phyloP scores from a whole-genome alignment of 31 red algal genomes.

The Bonnemaisonia californica region DNA sequence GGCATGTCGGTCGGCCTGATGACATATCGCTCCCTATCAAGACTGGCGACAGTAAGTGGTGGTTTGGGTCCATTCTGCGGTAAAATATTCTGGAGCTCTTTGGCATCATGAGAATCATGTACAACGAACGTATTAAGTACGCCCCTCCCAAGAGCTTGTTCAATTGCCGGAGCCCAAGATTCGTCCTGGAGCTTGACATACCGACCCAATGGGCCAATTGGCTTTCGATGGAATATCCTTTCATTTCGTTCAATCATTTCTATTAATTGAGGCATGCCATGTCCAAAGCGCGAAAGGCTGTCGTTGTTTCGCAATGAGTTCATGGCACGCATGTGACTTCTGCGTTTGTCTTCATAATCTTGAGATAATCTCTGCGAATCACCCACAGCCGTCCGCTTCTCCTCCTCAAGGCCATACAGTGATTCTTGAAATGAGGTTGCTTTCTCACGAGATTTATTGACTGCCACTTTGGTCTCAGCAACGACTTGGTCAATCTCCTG shows the following conservation, averaged over 20 bases:
- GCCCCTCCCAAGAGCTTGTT: conserved; percentile 53
- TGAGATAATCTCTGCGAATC: conserved; percentile 17
- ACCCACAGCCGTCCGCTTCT: not conserved
- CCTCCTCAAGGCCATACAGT: conserved; percentile 4
- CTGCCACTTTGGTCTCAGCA: not conserved
- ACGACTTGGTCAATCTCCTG: conserved; percentile 21
- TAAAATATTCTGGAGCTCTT: conserved; percentile 41
- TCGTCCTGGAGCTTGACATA: conserved; percentile 67
- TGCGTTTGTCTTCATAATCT: conserved; percentile 39
- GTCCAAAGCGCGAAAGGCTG: conserved; percentile 57
- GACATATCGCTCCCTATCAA: conserved; percentile 42
- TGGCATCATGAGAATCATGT: conserved; percentile 54
- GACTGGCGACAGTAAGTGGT: conserved; percentile 29
- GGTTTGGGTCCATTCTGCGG: conserved; percentile 35
- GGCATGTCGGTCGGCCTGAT: conserved; percentile 1
- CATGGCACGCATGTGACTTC: conserved; percentile 32
- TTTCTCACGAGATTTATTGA: not conserved
- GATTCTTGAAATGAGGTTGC: conserved; percentile 18
- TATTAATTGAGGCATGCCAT: conserved; percentile 8
- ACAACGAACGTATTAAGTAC: conserved; percentile 81
- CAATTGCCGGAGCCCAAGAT: conserved; percentile 85
- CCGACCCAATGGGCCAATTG: conserved; percentile 88
- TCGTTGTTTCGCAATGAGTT: conserved; percentile 16
- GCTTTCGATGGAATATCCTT: conserved; percentile 45
- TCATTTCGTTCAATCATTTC: conserved; percentile 13